Evolutionary conservation across 345 rosid species (phyloP).

Genomic region (Trapa bicornis): DNA sequence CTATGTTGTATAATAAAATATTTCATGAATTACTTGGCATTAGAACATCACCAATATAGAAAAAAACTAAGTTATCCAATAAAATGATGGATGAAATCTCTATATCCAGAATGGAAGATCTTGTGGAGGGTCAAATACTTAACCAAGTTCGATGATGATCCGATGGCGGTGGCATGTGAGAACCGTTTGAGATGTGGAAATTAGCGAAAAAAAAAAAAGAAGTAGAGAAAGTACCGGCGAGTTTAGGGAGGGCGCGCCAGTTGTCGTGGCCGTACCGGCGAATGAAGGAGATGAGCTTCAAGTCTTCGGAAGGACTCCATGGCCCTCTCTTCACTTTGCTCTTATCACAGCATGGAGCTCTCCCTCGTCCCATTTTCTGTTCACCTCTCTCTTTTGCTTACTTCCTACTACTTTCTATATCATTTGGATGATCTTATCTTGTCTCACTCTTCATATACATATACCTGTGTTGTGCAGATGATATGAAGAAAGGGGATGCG

Average conservation of each 20-base stretch:
- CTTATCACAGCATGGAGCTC: conserved; percentile 91
- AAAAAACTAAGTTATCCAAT: too few species aligned
- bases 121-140: too few species aligned
- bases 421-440: background rate
- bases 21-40: too few species aligned
- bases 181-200: background rate
- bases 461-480: conserved; percentile 3
- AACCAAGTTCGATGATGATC: background rate
- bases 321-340: conserved; percentile 82
- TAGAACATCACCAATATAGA: too few species aligned
- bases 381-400: background rate
- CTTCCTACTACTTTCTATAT: background rate
- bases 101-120: too few species aligned
- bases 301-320: conserved; percentile 87
- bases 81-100: too few species aligned
- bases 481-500: background rate
- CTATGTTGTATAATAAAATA: too few species aligned
- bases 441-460: background rate
- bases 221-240: conserved; percentile 43
- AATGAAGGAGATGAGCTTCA: conserved; percentile 62
- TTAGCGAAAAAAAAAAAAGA: too few species aligned
- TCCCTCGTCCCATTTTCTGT: conserved; percentile 54
- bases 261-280: conserved; percentile 79
- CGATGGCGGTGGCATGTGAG: background rate
- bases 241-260: conserved; percentile 90